Evolutionary conservation across 495 filamentous ascomycete genomes (phyloP), one percentile per base, ranked within the genome.

Genomic region (Hyphodiscus hymeniophilus): DNA sequence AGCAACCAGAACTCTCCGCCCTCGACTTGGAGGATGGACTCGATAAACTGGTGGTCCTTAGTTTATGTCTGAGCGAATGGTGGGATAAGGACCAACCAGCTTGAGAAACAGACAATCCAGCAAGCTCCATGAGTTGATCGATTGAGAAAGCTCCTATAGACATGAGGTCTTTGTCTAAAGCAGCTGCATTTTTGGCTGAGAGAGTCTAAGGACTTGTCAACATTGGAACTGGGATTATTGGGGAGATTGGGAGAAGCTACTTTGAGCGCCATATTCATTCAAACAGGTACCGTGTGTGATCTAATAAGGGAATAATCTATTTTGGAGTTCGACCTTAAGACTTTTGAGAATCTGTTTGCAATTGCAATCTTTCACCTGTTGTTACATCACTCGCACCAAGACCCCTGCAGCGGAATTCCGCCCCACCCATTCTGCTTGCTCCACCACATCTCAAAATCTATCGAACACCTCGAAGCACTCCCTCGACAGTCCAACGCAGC

Each of bases 121-220:
- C 92, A 2, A 98, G 70, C 61, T 98, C 92, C 92, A 98, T 98
- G 43, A 98, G 70, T 63, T 98, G 92, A 64, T 97, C 92, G 33
- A 98, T 74, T 2, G 89, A 94, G 70, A 90, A 98, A 17, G 84
- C 92, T 3, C 94, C 90, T 16, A 79, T 72, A 63, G 80, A 85
- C 92, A 97, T 97, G 34, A 98, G 80, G 56, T 98, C 92, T 63
- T 84, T 80, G 63, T 98, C 92, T 3, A 98, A 78, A 28, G 85
- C 83, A 0, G 84, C 82, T 2, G 92, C 91, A 57, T 87, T 85
- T 64, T 90, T 89, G 24, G 89, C 85, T 0, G 82, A 84, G 47
- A 95, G 76, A 26, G 88, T 91, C 89, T 95, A 17, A 6, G 38
- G 17, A 36, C 20, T 17, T 28, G 6, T 43, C 26, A 42, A 20